Conservation (phyloP, 805 yeast species). For the Starmerella khaoyaiensis region DNA sequence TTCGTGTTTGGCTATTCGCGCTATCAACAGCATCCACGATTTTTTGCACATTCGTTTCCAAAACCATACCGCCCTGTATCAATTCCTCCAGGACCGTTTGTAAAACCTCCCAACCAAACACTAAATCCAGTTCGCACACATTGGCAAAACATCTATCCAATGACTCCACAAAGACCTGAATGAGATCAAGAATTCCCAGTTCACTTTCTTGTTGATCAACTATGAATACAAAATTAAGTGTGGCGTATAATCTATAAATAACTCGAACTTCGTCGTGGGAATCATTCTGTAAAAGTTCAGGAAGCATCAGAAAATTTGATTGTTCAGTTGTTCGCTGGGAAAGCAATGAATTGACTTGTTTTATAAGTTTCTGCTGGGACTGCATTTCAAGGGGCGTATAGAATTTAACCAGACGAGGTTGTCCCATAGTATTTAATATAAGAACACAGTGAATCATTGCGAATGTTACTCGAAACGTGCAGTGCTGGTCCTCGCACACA, state of each 20-base stretch:
- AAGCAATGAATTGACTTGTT: slow-evolving; percentile 71
- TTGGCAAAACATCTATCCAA: slow-evolving; percentile 84
- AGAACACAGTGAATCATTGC: slow-evolving; percentile 75
- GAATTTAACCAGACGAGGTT: slow-evolving; percentile 80
- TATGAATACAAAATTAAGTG: slow-evolving; percentile 86
- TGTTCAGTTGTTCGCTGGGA: slow-evolving; percentile 58
- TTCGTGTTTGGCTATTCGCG: slow-evolving; percentile 25
- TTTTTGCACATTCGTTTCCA: slow-evolving; percentile 71
- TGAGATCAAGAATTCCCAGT: slow-evolving; percentile 81
- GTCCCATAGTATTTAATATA: slow-evolving; percentile 78
- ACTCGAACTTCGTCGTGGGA: slow-evolving; percentile 55
- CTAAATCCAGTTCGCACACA: slow-evolving; percentile 90
- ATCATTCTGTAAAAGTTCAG: slow-evolving; percentile 50
- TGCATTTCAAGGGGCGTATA: slow-evolving; percentile 81
- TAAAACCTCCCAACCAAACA: slow-evolving; percentile 96
- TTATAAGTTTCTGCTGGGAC: slow-evolving; percentile 65
- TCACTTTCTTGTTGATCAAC: slow-evolving; percentile 95
- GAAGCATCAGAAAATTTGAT: slow-evolving; percentile 83
- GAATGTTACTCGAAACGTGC: too few species aligned
- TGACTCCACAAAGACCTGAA: slow-evolving; percentile 93
- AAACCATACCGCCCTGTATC: slow-evolving; percentile 95
- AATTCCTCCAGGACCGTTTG: slow-evolving; percentile 78
- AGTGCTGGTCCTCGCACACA: too few species aligned
- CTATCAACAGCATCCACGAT: slow-evolving; percentile 52
- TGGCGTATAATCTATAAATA: slow-evolving; percentile 87